Evolutionary conservation across 345 rosid genomes (phyloP).

Genomic region (Aquilaria malaccensis): DNA sequence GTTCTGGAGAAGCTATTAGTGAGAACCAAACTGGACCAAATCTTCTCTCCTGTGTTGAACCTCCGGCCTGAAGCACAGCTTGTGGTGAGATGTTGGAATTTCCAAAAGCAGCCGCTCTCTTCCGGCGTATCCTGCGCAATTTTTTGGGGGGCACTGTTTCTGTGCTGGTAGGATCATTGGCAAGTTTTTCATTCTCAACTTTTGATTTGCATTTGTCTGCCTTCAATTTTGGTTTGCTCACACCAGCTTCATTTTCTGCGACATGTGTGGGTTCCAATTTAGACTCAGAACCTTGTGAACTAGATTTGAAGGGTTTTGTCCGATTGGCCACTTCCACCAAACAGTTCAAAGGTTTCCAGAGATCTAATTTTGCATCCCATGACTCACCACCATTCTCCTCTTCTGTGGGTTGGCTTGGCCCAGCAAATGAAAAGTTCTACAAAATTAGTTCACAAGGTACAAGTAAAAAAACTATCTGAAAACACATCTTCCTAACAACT

Average conservation of each 20-base stretch:
- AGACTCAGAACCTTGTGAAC: conserved; percentile 45
- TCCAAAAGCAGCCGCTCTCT: conserved; percentile 39
- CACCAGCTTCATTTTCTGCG: conserved; percentile 29
- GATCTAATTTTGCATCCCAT: conserved; percentile 59
- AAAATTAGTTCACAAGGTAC: conserved; percentile 7
- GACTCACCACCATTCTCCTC: conserved; percentile 38
- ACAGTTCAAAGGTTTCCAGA: conserved; percentile 88
- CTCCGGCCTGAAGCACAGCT: conserved; percentile 43
- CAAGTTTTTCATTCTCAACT: conserved; percentile 39
- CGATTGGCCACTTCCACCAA: conserved; percentile 94
- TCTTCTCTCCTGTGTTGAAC: conserved; percentile 44
- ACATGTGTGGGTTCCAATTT: conserved; percentile 31
- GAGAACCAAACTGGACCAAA: conserved; percentile 87
- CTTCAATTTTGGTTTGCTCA: conserved; percentile 41
- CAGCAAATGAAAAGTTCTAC: conserved; percentile 56
- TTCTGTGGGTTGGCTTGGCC: conserved; percentile 36
- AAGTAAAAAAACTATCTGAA: conserved; percentile 4
- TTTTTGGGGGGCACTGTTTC: conserved; percentile 55
- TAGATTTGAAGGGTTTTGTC: conserved; percentile 63
- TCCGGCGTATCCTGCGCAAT: conserved; percentile 48
- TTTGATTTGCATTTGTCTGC: conserved; percentile 43
- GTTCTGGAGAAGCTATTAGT: conserved; percentile 79
- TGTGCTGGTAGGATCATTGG: conserved; percentile 40
- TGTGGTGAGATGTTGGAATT: conserved; percentile 50
- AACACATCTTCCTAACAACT: background rate